A percentile compares a stretch with the other conserved stretches of the same genome.
These are phyloP conservation scores for Saturnispora ahearnii DNA, from an alignment of 805 yeast genomes.

Conservation along the genomic window DNA sequence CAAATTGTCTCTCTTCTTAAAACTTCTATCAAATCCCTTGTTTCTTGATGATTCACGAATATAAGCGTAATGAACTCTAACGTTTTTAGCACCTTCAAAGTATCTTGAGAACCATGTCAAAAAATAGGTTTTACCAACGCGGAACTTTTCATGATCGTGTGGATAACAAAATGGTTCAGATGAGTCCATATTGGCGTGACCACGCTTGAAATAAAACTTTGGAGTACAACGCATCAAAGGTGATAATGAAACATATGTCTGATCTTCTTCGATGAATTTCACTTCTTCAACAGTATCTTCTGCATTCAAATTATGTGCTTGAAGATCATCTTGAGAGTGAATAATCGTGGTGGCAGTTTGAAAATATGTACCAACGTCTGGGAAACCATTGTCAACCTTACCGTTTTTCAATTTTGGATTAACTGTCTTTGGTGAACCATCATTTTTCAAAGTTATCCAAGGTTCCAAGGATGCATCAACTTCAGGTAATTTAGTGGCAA, in stretches of 20 bases:
- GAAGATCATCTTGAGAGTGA: slow-evolving; percentile 50
- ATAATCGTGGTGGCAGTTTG: slow-evolving; percentile 54
- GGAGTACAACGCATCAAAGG: slow-evolving; percentile 87
- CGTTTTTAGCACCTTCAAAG: slow-evolving; percentile 52
- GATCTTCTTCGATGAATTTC: slow-evolving; percentile 53
- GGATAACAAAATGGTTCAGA: slow-evolving; percentile 89
- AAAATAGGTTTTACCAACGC: slow-evolving; percentile 58
- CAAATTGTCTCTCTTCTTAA: slow-evolving; percentile 29
- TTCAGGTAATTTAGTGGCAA: slow-evolving; percentile 59
- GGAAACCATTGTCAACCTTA: slow-evolving; percentile 51
- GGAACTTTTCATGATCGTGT: slow-evolving; percentile 46
- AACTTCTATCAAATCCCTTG: slow-evolving; percentile 36
- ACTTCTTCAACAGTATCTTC: slow-evolving; percentile 52
- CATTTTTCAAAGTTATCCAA: slow-evolving; percentile 71
- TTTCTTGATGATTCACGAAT: slow-evolving; percentile 46
- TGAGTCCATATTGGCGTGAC: slow-evolving; percentile 41
- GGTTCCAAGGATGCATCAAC: slow-evolving; percentile 51
- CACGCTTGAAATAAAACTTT: slow-evolving; percentile 56
- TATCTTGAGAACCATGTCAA: slow-evolving; percentile 71
- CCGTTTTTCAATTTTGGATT: slow-evolving; percentile 72
- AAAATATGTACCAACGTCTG: slow-evolving; percentile 71
- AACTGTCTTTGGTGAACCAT: slow-evolving; percentile 75
- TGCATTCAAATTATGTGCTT: slow-evolving; percentile 66
- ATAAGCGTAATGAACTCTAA: slow-evolving; percentile 57
- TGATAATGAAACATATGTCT: slow-evolving; percentile 59